Percentiles rank a stretch among this genome's conserved stretches.
Conservation (phyloP, 2,329 filamentous ascomycete genomes). For the Taxawa tesnikishii region DNA sequence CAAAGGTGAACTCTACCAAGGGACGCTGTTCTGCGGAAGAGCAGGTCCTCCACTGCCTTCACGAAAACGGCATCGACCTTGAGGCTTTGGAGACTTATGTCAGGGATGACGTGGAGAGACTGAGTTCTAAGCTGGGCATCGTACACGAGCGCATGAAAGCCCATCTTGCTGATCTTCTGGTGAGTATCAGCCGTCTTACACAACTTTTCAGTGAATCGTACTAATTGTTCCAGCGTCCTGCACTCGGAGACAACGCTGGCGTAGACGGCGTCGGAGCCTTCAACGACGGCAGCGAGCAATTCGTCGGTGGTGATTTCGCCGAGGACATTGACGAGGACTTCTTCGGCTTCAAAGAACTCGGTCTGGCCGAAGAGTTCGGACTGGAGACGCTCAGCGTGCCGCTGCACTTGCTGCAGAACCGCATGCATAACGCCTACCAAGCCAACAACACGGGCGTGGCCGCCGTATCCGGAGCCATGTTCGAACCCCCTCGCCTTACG, state of each 20-base stretch:
- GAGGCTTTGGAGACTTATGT: slow-evolving; percentile 75
- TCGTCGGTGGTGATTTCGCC: slow-evolving; percentile 90
- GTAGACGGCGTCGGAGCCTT: slow-evolving; percentile 82
- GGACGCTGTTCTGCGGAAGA: slow-evolving; percentile 72
- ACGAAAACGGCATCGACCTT: slow-evolving; percentile 72
- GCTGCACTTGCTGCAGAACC: slow-evolving; percentile 82
- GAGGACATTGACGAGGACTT: slow-evolving; percentile 98
- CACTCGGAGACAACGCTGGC: slow-evolving; percentile 61
- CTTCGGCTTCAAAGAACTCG: slow-evolving; percentile 94
- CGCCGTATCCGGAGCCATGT: slow-evolving; percentile 47
- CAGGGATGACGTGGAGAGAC: slow-evolving; percentile 83
- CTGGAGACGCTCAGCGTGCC: slow-evolving; percentile 81
- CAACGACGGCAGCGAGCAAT: slow-evolving; percentile 94
- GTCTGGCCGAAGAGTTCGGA: slow-evolving; percentile 82
- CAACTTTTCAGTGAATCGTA: background rate
- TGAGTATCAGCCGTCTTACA: slow-evolving; percentile 17
- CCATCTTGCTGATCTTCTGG: slow-evolving; percentile 79
- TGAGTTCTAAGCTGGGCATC: slow-evolving; percentile 63
- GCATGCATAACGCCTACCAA: slow-evolving; percentile 76
- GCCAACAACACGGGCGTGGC: slow-evolving; percentile 57
- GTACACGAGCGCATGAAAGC: slow-evolving; percentile 93
- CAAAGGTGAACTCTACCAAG: slow-evolving; percentile 40
- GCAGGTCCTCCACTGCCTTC: slow-evolving; percentile 71
- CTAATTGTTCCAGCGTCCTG: slow-evolving; percentile 48
- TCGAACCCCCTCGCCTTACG: slow-evolving; percentile 56